phyloP scores from a whole-genome alignment of 805 yeast species.

The Candida pini region DNA sequence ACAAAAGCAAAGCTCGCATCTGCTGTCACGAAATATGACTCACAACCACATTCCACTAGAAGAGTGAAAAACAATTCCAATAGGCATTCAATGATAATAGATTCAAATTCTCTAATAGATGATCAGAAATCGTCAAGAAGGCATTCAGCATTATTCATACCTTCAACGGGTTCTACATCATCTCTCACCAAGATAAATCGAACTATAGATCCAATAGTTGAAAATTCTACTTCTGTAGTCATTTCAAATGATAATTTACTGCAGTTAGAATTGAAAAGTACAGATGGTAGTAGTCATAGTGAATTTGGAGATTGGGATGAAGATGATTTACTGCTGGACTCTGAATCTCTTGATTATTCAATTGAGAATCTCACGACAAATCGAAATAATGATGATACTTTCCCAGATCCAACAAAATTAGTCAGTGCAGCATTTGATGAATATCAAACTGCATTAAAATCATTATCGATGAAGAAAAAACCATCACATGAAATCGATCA shows the following conservation, averaged over 20 bases:
- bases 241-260: slow-evolving; percentile 4
- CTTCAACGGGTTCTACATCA: no score
- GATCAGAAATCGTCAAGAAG: no score
- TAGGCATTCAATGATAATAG: slow-evolving; percentile 13
- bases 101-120: not conserved
- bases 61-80: slow-evolving; percentile 2
- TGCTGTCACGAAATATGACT: not conserved
- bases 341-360: no score
- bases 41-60: not conserved
- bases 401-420: slow-evolving; percentile 15
- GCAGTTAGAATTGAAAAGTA: slow-evolving; percentile 2
- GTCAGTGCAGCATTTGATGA: slow-evolving; percentile 21
- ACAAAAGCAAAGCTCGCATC: slow-evolving; percentile 1
- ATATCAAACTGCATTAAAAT: slow-evolving; percentile 16
- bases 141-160: no score
- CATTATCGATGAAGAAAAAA: slow-evolving; percentile 3
- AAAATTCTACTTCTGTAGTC: slow-evolving; percentile 1
- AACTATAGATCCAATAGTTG: slow-evolving; percentile 6
- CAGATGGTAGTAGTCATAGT: slow-evolving; percentile 1
- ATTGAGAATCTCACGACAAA: no score
- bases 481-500: no score
- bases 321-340: no score
- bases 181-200: no score
- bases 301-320: slow-evolving; percentile 3
- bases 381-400: slow-evolving; percentile 12